Evolutionary conservation across 169 alveolate species (phyloP), one percentile per base, ranked within the genome.

Genomic region (Cryptosporidium sp.): DNA sequence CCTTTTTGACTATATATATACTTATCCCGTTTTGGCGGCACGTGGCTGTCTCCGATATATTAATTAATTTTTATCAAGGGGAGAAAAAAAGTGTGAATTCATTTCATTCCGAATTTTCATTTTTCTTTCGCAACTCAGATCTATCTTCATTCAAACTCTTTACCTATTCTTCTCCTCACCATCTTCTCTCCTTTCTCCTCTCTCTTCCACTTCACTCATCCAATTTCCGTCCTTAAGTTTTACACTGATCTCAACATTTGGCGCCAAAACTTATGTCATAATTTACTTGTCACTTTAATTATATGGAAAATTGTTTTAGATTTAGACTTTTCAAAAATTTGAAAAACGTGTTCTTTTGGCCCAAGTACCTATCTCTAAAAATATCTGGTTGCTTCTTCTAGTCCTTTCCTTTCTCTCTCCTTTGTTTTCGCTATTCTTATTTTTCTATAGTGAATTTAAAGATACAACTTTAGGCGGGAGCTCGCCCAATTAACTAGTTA

Each of bases 41-140:
- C 74, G 65, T 48, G 75, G 69, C 89, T 45, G 89, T 80, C 89
- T 80, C 89, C 89, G 33, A 51, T 65, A 65, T 18, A 18, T n/a
- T 35, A 21, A 7, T 23, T 21, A 55, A 16, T 55, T 3, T 23
- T 9, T 26, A 26, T 5, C 5, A 21, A 21, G 37, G 35, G 2
- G 35, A 55, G 67, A 55, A 55, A 23, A 65, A 65, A 65, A 26
- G 16, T 35, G 23, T 14, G 1, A 21, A 33, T 65, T 33, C 10
- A 55, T 5, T 9, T 55, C 35, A 55, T 12, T 26, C 2, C 2
- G 0, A 55, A 55, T 23, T 41, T 3, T 10, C 12, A 41, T 41
- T 16, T 41, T 41, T 41, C 9, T 26, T 21, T n/a, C 1, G 21
- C 37, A 12, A 3, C 16, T 2, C 21, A 48, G 37, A 18, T 23